Evolutionary conservation across 352 stramenopile genomes (phyloP).

Genomic region (Aphanomyces invadans): DNA sequence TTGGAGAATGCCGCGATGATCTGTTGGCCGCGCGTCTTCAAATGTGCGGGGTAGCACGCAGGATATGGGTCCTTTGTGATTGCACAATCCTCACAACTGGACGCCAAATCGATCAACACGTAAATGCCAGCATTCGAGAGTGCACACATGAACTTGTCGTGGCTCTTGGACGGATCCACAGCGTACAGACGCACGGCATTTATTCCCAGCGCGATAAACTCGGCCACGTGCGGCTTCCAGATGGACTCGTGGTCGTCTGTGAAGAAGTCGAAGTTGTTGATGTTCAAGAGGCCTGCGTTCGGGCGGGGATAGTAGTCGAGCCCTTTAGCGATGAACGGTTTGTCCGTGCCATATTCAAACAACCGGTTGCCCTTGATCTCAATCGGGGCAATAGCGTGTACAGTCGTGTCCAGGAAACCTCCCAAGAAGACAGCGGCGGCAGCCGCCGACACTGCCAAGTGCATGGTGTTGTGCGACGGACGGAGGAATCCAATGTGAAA

Average conservation of each 20-base stretch:
- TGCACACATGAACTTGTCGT: constrained; percentile 82
- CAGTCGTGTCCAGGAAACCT: background rate
- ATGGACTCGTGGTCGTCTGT: constrained; percentile 57
- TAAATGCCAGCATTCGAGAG: constrained; percentile 68
- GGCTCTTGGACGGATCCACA: constrained; percentile 58
- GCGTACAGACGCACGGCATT: constrained; percentile 80
- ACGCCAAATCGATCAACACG: constrained; percentile 54
- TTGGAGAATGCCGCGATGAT: constrained; percentile 78
- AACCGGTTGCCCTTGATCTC: constrained; percentile 71
- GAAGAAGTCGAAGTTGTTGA: constrained; percentile 81
- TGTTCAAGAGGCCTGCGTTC: constrained; percentile 52
- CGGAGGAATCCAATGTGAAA: background rate
- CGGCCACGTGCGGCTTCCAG: constrained; percentile 57
- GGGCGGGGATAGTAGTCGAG: constrained; percentile 84
- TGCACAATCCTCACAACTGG: constrained; percentile 53
- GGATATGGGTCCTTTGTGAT: constrained; percentile 48
- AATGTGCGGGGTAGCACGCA: constrained; percentile 48
- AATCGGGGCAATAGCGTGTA: constrained; percentile 22
- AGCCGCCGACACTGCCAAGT: background rate
- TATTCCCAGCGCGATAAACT: constrained; percentile 53
- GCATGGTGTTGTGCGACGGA: too few species aligned
- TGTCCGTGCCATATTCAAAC: constrained; percentile 58
- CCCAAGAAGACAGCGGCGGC: background rate
- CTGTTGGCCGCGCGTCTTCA: constrained; percentile 65
- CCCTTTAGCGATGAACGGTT: constrained; percentile 66